A percentile compares a stretch with the other conserved stretches of the same genome.
Conservation (phyloP, 2,329 filamentous ascomycete species). For the Fusarium solani-melongenae region DNA sequence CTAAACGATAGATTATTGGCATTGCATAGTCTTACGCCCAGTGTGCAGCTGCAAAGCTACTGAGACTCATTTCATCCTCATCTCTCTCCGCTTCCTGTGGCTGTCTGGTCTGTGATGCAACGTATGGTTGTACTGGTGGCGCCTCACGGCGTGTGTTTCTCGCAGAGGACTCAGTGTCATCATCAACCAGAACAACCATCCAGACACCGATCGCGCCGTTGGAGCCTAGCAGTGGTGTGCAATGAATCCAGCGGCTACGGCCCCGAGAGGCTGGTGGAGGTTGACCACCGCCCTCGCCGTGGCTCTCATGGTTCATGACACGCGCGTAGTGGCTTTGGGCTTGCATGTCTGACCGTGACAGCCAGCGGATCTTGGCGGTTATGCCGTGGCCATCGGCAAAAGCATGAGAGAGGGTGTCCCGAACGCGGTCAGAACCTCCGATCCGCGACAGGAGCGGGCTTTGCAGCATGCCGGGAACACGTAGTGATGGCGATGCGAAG, state of each 20-base stretch:
- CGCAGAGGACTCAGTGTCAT: slow-evolving; percentile 54
- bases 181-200: slow-evolving; percentile 81
- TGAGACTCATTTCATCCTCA: slow-evolving; percentile 35
- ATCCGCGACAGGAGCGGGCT: slow-evolving; percentile 66
- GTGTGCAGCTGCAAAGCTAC: slow-evolving; percentile 38
- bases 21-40: neutral
- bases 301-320: slow-evolving; percentile 16
- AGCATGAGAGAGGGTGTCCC: slow-evolving; percentile 64
- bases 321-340: slow-evolving; percentile 12
- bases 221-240: slow-evolving; percentile 75
- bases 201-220: slow-evolving; percentile 78
- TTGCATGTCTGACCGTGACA: slow-evolving; percentile 46
- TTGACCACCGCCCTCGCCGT: slow-evolving; percentile 51
- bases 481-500: slow-evolving; percentile 75
- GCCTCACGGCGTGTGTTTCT: slow-evolving; percentile 20
- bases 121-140: slow-evolving; percentile 23
- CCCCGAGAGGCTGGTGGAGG: slow-evolving; percentile 51
- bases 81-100: slow-evolving; percentile 2
- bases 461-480: slow-evolving; percentile 75
- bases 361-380: slow-evolving; percentile 80
- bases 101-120: neutral
- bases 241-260: slow-evolving; percentile 79
- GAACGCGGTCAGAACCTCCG: slow-evolving; percentile 60
- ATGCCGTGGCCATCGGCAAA: slow-evolving; percentile 76
- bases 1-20: neutral